Percentiles rank a stretch among this genome's conserved stretches.
Conservation (phyloP, 2,329 filamentous ascomycete species). For the Botrytis medusae region DNA sequence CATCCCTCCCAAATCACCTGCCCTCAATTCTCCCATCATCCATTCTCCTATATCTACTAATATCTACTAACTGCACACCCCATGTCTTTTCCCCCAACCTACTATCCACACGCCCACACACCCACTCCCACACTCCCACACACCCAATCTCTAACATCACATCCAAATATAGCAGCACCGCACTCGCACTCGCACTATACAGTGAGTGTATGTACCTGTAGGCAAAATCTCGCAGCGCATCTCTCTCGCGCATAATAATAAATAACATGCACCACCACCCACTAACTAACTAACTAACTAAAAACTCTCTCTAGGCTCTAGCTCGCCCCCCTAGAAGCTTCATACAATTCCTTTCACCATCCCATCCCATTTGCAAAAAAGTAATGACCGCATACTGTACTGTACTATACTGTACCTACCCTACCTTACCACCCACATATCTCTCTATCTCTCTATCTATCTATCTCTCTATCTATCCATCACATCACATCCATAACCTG, state of each 20-base stretch:
- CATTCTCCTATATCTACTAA: neutral
- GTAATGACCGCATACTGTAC: slow-evolving; percentile 17
- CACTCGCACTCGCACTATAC: no score
- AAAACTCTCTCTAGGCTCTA: neutral
- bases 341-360: neutral
- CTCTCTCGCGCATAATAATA: neutral
- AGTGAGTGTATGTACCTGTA: no score
- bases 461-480: no score
- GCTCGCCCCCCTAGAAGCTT: neutral
- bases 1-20: neutral
- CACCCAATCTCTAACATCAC: neutral
- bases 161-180: slow-evolving; percentile 12
- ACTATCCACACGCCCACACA: neutral
- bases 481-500: neutral
- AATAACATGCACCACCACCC: neutral
- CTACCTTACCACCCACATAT: neutral
- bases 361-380: neutral
- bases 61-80: neutral
- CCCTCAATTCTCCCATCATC: neutral
- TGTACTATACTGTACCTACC: no score
- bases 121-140: neutral
- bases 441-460: no score
- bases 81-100: neutral
- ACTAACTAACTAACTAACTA: neutral
- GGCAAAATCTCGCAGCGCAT: no score